phyloP scores from a whole-genome alignment of 768 basidiomycete genomes.

The Suillus sp. region DNA sequence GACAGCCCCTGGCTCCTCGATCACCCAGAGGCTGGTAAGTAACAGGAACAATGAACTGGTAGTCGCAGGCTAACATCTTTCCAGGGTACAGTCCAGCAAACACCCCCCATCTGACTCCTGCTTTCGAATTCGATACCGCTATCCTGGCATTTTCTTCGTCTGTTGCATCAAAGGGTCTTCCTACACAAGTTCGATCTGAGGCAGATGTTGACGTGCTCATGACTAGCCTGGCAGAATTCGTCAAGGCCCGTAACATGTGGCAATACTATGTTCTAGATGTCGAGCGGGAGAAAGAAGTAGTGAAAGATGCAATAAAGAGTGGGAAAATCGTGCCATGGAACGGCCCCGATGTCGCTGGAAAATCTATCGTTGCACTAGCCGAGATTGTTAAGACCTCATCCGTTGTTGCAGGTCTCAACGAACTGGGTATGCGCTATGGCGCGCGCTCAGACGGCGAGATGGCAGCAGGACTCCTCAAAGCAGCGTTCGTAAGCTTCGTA shows the following conservation, averaged over 20 bases:
- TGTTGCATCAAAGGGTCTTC: slow-evolving; percentile 67
- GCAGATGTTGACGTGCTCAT: slow-evolving; percentile 72
- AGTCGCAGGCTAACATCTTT: slow-evolving; percentile 13
- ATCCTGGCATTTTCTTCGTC: slow-evolving; percentile 78
- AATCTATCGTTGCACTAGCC: slow-evolving; percentile 66
- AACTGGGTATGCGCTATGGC: slow-evolving; percentile 67
- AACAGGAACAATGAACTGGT: not conserved
- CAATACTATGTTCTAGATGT: slow-evolving; percentile 92
- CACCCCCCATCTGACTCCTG: slow-evolving; percentile 90
- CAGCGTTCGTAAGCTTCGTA: slow-evolving; percentile 56
- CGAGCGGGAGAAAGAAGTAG: slow-evolving; percentile 56
- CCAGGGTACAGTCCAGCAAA: slow-evolving; percentile 89
- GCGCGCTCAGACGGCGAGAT: slow-evolving; percentile 60
- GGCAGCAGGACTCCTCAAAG: slow-evolving; percentile 76
- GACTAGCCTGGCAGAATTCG: slow-evolving; percentile 56
- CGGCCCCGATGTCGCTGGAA: slow-evolving; percentile 59
- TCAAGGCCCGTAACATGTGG: slow-evolving; percentile 79
- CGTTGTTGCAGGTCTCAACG: slow-evolving; percentile 59
- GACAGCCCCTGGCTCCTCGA: slow-evolving; percentile 89
- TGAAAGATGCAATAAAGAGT: slow-evolving; percentile 39
- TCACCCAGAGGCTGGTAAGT: slow-evolving; percentile 92
- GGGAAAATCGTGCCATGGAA: slow-evolving; percentile 55
- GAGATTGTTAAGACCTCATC: slow-evolving; percentile 55
- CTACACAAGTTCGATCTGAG: slow-evolving; percentile 63
- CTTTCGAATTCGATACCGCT: slow-evolving; percentile 87